Evolutionary conservation across 2,329 filamentous ascomycete species (phyloP).

Genomic region (Stagonosporopsis cucurbitacearum): DNA sequence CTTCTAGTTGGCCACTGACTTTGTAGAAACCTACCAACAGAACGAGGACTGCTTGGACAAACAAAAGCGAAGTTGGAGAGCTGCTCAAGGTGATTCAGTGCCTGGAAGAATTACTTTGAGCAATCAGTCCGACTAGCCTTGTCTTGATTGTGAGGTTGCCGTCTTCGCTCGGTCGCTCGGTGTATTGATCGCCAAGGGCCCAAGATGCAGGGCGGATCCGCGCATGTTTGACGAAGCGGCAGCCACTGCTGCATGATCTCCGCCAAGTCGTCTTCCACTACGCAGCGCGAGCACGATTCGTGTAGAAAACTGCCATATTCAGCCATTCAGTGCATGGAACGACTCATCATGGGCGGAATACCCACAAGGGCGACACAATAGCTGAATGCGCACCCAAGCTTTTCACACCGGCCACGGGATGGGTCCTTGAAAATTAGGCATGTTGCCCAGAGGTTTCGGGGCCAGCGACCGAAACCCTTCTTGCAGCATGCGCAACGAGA

Average conservation of each 20-base stretch:
- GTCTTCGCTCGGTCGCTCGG: slow-evolving; percentile 11
- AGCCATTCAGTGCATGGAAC: slow-evolving; percentile 17
- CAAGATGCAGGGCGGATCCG: slow-evolving; percentile 14
- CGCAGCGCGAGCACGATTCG: slow-evolving; percentile 1
- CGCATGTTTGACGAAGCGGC: slow-evolving; percentile 18
- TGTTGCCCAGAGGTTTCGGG: slow-evolving; percentile 20
- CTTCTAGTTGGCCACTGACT: not conserved
- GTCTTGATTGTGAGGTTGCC: not conserved
- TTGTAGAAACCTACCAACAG: not conserved
- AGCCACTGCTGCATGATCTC: slow-evolving; percentile 20
- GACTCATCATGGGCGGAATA: slow-evolving; percentile 13
- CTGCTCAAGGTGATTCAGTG: not conserved
- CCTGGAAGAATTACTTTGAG: not conserved
- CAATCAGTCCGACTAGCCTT: not conserved
- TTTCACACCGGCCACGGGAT: slow-evolving; percentile 9
- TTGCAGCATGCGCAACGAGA: slow-evolving; percentile 10
- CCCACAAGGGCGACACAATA: slow-evolving; percentile 25
- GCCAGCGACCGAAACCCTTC: slow-evolving; percentile 12
- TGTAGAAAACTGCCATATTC: slow-evolving; percentile 19
- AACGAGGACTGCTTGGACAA: too few relatives aligned
- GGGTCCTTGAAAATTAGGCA: slow-evolving; percentile 13
- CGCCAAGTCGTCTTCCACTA: slow-evolving; percentile 12
- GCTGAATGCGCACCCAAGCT: slow-evolving; percentile 1
- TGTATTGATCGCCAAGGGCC: slow-evolving; percentile 10
- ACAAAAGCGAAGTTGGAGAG: not conserved